Evolutionary conservation across 1,284 basidiomycete species (phyloP).

Genomic region (Papiliotrema laurentii): DNA sequence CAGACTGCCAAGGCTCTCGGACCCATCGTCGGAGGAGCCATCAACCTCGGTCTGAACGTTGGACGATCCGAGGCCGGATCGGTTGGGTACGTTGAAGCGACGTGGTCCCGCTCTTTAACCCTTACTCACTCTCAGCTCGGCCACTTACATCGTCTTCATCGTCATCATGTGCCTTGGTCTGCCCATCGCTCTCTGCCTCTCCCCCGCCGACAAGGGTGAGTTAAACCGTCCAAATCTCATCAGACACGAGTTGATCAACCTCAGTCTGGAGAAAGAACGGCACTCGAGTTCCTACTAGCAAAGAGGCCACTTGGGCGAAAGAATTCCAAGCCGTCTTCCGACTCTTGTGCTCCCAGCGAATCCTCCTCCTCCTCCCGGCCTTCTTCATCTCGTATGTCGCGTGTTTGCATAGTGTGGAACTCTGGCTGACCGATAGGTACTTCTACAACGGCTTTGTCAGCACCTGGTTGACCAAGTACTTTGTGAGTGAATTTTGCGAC

Average conservation of each 20-base stretch:
- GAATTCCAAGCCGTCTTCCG: constrained; percentile 22
- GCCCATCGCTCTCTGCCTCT: constrained; percentile 22
- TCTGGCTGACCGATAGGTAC: constrained; percentile 7
- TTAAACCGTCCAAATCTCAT: not conserved
- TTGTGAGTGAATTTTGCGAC: constrained; percentile 14
- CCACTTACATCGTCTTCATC: constrained; percentile 35
- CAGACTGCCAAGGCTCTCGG: constrained; percentile 29
- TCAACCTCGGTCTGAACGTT: constrained; percentile 35
- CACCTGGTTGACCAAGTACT: constrained; percentile 30
- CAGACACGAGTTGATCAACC: not conserved
- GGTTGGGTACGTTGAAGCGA: constrained; percentile 15
- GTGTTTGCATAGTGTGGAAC: not conserved
- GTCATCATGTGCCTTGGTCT: constrained; percentile 32
- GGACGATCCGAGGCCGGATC: constrained; percentile 21
- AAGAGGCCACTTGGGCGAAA: constrained; percentile 11
- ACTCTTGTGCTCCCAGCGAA: constrained; percentile 17
- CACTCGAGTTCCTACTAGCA: constrained; percentile 16
- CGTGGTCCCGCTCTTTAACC: not conserved
- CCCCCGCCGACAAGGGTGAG: constrained; percentile 23
- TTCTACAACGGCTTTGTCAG: constrained; percentile 29
- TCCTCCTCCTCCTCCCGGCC: constrained; percentile 23
- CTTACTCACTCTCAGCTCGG: constrained; percentile 11
- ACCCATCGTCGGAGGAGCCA: constrained; percentile 39
- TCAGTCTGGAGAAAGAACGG: constrained; percentile 26
- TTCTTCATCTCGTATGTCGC: constrained; percentile 23